phyloP scores from a whole-genome alignment of 106 monocot species.

The Hemerocallis citrina region DNA sequence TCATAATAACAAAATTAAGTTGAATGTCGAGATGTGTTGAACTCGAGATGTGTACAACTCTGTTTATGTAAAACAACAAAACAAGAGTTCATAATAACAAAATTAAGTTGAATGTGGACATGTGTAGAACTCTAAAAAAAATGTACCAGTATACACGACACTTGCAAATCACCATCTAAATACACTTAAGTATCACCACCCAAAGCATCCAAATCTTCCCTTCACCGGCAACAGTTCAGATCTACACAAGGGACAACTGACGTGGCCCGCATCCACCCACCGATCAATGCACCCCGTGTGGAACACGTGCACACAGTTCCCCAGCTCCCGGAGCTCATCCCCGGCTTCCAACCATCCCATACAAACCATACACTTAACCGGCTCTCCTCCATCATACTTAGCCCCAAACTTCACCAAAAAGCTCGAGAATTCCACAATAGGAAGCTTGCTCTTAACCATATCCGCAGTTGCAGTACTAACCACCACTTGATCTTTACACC shows the following conservation, averaged over 20 bases:
- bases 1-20: too few relatives aligned
- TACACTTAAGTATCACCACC: too few relatives aligned
- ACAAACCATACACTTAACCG: conserved; percentile 7
- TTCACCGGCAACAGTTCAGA: neutral
- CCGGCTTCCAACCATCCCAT: conserved; percentile 4
- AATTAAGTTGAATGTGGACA: too few relatives aligned
- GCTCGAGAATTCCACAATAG: conserved; percentile 4
- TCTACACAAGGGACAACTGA: conserved; percentile 11
- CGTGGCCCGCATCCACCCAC: conserved; percentile 11
- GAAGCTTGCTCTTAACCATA: conserved; percentile 1
- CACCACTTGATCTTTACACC: too few relatives aligned
- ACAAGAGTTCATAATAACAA: too few relatives aligned
- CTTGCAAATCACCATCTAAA: too few relatives aligned
- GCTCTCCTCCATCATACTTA: neutral
- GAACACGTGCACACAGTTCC: conserved; percentile 11
- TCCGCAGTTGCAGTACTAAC: neutral
- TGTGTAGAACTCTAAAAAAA: too few relatives aligned
- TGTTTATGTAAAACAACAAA: too few relatives aligned
- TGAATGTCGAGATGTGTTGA: too few relatives aligned
- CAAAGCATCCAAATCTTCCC: neutral
- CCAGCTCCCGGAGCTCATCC: conserved; percentile 11
- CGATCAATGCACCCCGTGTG: conserved; percentile 13
- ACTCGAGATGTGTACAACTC: too few relatives aligned
- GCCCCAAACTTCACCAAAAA: neutral
- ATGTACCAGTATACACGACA: too few relatives aligned